Conservation (phyloP, 306 rosid genomes). For the Vigna nakashimae region DNA sequence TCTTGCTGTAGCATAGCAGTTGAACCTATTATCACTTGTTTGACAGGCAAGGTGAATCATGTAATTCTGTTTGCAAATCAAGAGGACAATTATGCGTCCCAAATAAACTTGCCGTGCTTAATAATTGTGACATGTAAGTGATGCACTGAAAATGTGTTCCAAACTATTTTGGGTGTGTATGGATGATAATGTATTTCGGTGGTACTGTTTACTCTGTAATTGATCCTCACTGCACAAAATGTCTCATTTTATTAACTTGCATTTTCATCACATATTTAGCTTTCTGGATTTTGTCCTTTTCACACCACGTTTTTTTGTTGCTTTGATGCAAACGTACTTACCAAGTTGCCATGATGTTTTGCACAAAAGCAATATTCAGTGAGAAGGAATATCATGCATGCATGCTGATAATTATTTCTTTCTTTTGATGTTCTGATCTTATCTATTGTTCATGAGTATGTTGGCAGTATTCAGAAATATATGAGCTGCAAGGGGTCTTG, state of each 20-base stretch:
- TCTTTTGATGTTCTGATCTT: conserved; percentile 31
- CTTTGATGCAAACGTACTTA: conserved; percentile 14
- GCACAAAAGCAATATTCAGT: not conserved
- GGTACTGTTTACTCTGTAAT: conserved; percentile 23
- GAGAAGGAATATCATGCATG: conserved; percentile 24
- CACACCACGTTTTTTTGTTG: conserved; percentile 14
- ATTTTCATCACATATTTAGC: conserved; percentile 19
- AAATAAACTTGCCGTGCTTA: conserved; percentile 81
- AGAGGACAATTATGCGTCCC: conserved; percentile 91
- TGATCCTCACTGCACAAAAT: conserved; percentile 19
- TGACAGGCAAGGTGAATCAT: conserved; percentile 88
- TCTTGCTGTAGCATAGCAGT: conserved; percentile 43
- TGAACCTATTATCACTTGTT: conserved; percentile 51
- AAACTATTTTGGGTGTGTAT: conserved; percentile 27
- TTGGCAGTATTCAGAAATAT: conserved; percentile 83
- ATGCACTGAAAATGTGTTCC: conserved; percentile 23
- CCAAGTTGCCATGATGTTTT: conserved; percentile 15
- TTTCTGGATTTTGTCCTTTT: conserved; percentile 8
- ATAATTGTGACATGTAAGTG: conserved; percentile 91
- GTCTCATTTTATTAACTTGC: conserved; percentile 12
- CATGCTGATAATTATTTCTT: conserved; percentile 36
- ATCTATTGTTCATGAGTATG: conserved; percentile 20
- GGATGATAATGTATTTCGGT: conserved; percentile 5
- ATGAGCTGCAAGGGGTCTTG: conserved; percentile 95
- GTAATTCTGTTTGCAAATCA: conserved; percentile 83